These are phyloP conservation scores for Mycena polygramma DNA, from an alignment of 768 basidiomycete genomes.

Conservation along the genomic window DNA sequence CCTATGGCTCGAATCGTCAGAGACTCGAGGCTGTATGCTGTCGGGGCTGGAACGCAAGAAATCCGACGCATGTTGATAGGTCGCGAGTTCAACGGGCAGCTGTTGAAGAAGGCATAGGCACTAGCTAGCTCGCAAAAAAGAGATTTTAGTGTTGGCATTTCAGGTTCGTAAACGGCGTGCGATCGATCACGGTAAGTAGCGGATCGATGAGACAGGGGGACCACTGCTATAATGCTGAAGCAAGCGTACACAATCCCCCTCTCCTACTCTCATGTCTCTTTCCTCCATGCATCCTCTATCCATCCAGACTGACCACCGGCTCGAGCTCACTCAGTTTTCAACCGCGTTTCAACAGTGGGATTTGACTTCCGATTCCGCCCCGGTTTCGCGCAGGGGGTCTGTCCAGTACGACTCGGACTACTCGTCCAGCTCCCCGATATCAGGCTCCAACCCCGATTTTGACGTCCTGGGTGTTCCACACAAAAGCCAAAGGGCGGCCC, in stretches of 20 bases:
- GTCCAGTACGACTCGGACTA: constrained; percentile 10
- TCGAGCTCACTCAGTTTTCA: constrained; percentile 28
- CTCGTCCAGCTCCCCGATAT: constrained; percentile 1
- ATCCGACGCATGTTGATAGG: constrained; percentile 95
- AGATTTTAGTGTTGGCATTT: constrained; percentile 6
- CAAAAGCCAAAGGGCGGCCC: constrained; percentile 59
- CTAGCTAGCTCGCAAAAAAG: constrained; percentile 11
- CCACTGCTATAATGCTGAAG: background rate
- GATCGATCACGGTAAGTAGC: constrained; percentile 9
- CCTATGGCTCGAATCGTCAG: constrained; percentile 89
- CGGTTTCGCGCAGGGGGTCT: constrained; percentile 15
- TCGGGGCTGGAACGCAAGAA: constrained; percentile 98
- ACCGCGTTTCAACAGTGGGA: constrained; percentile 32
- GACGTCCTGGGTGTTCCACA: constrained; percentile 33
- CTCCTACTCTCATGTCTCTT: constrained; percentile 18
- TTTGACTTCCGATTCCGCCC: constrained; percentile 9
- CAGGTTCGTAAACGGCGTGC: background rate
- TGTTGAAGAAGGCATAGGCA: constrained; percentile 40
- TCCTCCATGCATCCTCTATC: constrained; percentile 5
- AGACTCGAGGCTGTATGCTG: constrained; percentile 90
- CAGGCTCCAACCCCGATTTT: constrained; percentile 7
- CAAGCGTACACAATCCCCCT: constrained; percentile 8
- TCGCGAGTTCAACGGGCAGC: constrained; percentile 88
- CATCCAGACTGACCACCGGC: background rate
- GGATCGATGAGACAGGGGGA: constrained; percentile 17